Evolutionary conservation across 2,329 filamentous ascomycete species (phyloP), one percentile per base, ranked within the genome.

Genomic region (Mollisiaceae sp.): DNA sequence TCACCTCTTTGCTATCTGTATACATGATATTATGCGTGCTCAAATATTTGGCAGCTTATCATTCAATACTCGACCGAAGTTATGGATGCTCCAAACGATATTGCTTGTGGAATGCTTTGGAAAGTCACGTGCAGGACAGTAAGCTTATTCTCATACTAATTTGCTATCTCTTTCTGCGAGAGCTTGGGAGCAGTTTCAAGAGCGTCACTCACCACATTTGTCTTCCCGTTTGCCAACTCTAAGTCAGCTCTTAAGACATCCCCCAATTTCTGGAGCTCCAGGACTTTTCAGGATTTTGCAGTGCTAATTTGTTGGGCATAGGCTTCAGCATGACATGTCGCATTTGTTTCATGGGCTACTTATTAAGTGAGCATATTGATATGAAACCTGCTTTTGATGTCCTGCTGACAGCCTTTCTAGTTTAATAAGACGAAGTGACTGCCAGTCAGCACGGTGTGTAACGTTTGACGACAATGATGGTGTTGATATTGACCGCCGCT

Each of bases 61-160:
- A 0, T 89, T 89, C 72, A 86, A 81, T 0, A 79, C 86, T 0
- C 81, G 82, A n/a, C 86, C 87, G 0, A 81, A 85, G 24, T 76
- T 89, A 0, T 89, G 86, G 86, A 82, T 87, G 0, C 69, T 89
- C 0, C 86, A 89, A 66, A 85, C 85, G 0, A 87, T 89, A 39
- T 75, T 89, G 9, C 76, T 89, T 0, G 85, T 89, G 0, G 87
- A 89, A 67, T 89, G 86, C 68, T 89, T 89, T 63, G 87, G 87
- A 2, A 89, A 89, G 72, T 86, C 84, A 43, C 78, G 86, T 62
- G 86, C 86, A 0, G 86, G 86, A 0, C 86, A 41, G 8, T n/a
- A 14, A 8, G 14, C 14, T 8, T 39, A 14, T 8, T 14, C 14
- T 39, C 36, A 8, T 39, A 8, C 36, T 8, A 39, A 14, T 14